A percentile compares a stretch with the other conserved stretches of the same genome.
Conservation (phyloP, 495 filamentous ascomycete species). For the Lophiostoma macrostomum region DNA sequence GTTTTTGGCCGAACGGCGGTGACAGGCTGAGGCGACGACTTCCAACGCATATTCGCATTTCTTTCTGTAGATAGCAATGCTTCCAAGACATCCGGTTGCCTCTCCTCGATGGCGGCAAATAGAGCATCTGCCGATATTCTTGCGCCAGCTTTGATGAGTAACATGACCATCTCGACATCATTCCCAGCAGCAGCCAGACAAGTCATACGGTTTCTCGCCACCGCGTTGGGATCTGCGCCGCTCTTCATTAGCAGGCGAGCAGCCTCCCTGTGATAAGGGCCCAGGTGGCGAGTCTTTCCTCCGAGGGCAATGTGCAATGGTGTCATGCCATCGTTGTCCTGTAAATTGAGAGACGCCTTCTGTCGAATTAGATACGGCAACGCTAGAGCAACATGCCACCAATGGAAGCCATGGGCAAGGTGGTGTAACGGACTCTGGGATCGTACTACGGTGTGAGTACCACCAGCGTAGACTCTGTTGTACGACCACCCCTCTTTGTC, state of each 20-base stretch:
- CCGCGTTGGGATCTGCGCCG: constrained; percentile 43
- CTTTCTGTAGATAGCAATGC: not conserved
- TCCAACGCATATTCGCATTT: constrained; percentile 5
- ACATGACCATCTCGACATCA: not conserved
- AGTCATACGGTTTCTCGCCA: constrained; percentile 28
- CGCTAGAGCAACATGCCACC: constrained; percentile 47
- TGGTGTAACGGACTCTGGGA: constrained; percentile 40
- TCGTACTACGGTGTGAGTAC: not conserved
- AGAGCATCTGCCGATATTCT: not conserved
- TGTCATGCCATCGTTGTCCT: constrained; percentile 41
- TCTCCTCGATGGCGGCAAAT: not conserved
- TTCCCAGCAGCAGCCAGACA: constrained; percentile 8
- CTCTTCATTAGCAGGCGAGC: constrained; percentile 37
- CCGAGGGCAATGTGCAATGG: constrained; percentile 45
- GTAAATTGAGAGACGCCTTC: constrained; percentile 43
- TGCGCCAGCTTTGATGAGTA: constrained; percentile 17
- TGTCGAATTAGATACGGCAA: constrained; percentile 46
- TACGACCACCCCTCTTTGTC: constrained; percentile 38
- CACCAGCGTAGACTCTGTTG: not conserved
- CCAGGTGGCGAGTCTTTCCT: not conserved
- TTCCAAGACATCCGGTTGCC: not conserved
- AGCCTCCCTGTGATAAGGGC: constrained; percentile 28
- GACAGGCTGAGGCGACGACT: too few relatives aligned
- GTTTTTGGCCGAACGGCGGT: too few relatives aligned
- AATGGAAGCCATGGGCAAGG: constrained; percentile 41